Conservation (phyloP, 495 filamentous ascomycete genomes). For the Penicillium cinerascens region DNA sequence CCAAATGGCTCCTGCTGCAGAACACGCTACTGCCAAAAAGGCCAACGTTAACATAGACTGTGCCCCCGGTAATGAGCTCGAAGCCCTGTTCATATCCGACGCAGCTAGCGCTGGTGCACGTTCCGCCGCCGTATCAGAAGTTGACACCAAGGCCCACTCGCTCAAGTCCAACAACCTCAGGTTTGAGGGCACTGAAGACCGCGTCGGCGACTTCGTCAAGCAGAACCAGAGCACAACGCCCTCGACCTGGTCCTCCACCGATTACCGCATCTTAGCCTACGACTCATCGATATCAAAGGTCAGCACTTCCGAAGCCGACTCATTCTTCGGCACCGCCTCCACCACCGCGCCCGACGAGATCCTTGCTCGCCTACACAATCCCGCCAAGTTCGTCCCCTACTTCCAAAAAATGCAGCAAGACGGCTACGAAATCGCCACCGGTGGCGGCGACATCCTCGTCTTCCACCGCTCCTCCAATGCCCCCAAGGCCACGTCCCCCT, state of each 20-base stretch:
- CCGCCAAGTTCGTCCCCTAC: slow-evolving; percentile 68
- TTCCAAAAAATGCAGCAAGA: slow-evolving; percentile 59
- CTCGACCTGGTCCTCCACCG: slow-evolving; percentile 25
- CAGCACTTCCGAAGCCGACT: slow-evolving; percentile 59
- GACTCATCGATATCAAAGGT: slow-evolving; percentile 61
- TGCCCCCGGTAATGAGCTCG: slow-evolving; percentile 4
- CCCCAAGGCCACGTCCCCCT: background rate
- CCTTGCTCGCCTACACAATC: slow-evolving; percentile 63
- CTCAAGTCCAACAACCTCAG: slow-evolving; percentile 27
- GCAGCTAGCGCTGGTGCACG: slow-evolving; percentile 27
- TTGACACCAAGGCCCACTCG: slow-evolving; percentile 18
- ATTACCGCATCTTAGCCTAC: slow-evolving; percentile 72
- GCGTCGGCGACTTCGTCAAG: slow-evolving; percentile 14
- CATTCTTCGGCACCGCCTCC: slow-evolving; percentile 43
- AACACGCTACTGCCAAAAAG: background rate
- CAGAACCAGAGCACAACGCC: background rate
- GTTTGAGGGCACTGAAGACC: slow-evolving; percentile 23
- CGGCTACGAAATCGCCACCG: slow-evolving; percentile 72
- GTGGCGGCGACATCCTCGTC: slow-evolving; percentile 65
- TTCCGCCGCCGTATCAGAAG: slow-evolving; percentile 27
- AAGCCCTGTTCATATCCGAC: slow-evolving; percentile 9
- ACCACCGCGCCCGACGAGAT: slow-evolving; percentile 57
- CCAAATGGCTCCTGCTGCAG: background rate
- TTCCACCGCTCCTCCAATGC: slow-evolving; percentile 57
- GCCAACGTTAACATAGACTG: slow-evolving; percentile 5